Percentiles rank a stretch among this genome's conserved stretches.
phyloP scores from a whole-genome alignment of 352 stramenopile species.

The Pythium plurisporium region DNA sequence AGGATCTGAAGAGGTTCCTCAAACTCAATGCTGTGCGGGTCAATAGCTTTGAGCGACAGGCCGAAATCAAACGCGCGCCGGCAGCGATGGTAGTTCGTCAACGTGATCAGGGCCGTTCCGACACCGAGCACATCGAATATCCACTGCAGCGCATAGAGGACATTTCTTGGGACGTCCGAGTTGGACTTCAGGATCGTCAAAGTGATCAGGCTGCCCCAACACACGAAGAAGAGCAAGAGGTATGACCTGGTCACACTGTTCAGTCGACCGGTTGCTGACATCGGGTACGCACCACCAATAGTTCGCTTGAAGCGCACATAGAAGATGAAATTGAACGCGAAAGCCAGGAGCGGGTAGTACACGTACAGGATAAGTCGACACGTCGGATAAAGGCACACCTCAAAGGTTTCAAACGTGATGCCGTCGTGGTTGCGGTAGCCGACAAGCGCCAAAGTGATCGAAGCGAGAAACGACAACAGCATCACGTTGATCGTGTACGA shows the following conservation, averaged over 20 bases:
- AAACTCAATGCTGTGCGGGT: constrained; percentile 73
- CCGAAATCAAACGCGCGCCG: constrained; percentile 75
- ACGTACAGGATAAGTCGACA: constrained; percentile 72
- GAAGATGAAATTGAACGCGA: constrained; percentile 75
- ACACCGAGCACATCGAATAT: constrained; percentile 69
- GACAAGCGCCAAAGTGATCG: constrained; percentile 55
- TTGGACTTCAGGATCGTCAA: constrained; percentile 47
- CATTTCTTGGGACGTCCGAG: constrained; percentile 22
- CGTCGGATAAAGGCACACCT: constrained; percentile 61
- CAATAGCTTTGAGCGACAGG: constrained; percentile 72
- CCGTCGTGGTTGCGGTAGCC: constrained; percentile 37
- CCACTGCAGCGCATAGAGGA: constrained; percentile 51
- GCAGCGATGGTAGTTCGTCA: constrained; percentile 72
- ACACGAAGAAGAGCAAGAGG: constrained; percentile 65
- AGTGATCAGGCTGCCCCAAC: constrained; percentile 68
- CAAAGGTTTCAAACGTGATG: constrained; percentile 32
- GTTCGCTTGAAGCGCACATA: constrained; percentile 74
- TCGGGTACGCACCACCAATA: constrained; percentile 67
- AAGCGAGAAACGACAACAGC: constrained; percentile 50
- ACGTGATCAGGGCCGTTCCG: constrained; percentile 58
- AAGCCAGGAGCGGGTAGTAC: constrained; percentile 68
- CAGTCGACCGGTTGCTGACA: constrained; percentile 53
- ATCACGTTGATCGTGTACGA: constrained; percentile 69
- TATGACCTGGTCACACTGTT: constrained; percentile 73
- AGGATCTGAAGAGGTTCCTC: constrained; percentile 73